phyloP scores from a whole-genome alignment of 2,329 filamentous ascomycete species.

The Arthrobotrys musiformis region DNA sequence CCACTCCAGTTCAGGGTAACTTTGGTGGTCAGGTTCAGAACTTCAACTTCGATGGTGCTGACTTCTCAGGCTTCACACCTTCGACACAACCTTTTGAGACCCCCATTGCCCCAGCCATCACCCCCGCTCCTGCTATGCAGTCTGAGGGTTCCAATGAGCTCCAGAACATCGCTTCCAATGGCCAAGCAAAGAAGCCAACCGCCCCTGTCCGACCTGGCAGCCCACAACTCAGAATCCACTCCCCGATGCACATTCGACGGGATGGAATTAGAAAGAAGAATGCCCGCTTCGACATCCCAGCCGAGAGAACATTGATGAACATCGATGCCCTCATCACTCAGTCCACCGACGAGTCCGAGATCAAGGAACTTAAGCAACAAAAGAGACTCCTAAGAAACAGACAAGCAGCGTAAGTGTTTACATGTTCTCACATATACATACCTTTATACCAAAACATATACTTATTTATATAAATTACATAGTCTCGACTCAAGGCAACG shows the following conservation, averaged over 20 bases:
- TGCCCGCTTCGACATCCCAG: constrained; percentile 94
- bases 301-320: constrained; percentile 90
- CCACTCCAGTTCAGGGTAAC: constrained; percentile 55
- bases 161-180: constrained; percentile 47
- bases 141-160: constrained; percentile 40
- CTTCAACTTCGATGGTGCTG: constrained; percentile 53
- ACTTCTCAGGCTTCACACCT: constrained; percentile 51
- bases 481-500: constrained; percentile 95
- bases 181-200: constrained; percentile 23
- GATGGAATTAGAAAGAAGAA: constrained; percentile 99
- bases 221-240: constrained; percentile 77
- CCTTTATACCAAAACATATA: constrained; percentile 46
- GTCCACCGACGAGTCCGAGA: constrained; percentile 88
- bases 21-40: constrained; percentile 48
- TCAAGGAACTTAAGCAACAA: constrained; percentile 98
- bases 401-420: constrained; percentile 85
- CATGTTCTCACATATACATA: constrained; percentile 57
- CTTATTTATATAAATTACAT: constrained; percentile 48
- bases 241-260: constrained; percentile 77
- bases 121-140: constrained; percentile 56
- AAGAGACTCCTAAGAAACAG: constrained; percentile 94
- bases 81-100: constrained; percentile 49
- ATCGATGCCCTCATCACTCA: constrained; percentile 92
- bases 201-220: constrained; percentile 68
- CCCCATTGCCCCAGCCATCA: constrained; percentile 58